Evolutionary conservation across 23 red algal genomes (phyloP).

Genomic region (Gracilaria domingensis): DNA sequence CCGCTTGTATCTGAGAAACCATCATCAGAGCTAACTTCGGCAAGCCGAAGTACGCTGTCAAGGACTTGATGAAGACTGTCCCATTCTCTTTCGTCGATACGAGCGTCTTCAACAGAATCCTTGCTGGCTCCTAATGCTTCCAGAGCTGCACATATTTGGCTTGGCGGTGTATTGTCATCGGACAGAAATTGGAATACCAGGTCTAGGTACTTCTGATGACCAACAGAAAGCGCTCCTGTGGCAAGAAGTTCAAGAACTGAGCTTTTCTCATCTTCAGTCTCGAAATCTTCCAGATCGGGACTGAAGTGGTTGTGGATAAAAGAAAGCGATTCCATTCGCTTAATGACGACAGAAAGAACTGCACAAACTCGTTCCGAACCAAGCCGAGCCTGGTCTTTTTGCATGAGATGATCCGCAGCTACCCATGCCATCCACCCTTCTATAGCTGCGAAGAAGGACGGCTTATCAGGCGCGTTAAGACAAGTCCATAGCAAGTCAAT

Average conservation of each 20-base stretch:
- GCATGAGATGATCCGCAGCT: slow-evolving; percentile 38
- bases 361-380: slow-evolving; percentile 9
- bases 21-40: neutral
- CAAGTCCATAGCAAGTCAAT: slow-evolving; percentile 34
- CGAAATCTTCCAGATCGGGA: neutral
- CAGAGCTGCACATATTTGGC: slow-evolving; percentile 12
- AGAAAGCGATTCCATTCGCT: slow-evolving; percentile 31
- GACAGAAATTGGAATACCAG: slow-evolving; percentile 19
- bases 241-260: slow-evolving; percentile 3
- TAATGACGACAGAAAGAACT: slow-evolving; percentile 28
- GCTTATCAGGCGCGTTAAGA: slow-evolving; percentile 17
- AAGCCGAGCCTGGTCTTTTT: slow-evolving; percentile 36
- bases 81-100: slow-evolving; percentile 11
- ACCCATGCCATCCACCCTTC: slow-evolving; percentile 45
- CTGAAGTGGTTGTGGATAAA: slow-evolving; percentile 1
- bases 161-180: neutral
- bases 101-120: slow-evolving; percentile 1
- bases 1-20: neutral
- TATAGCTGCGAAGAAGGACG: slow-evolving; percentile 36
- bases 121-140: slow-evolving; percentile 28
- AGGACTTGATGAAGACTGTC: neutral
- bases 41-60: neutral
- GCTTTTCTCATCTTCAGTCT: slow-evolving; percentile 26
- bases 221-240: slow-evolving; percentile 8
- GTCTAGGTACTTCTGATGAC: slow-evolving; percentile 10